Evolutionary conservation across 1,139 yeast species (phyloP).

Genomic region (Saccharomyces hybrid): DNA sequence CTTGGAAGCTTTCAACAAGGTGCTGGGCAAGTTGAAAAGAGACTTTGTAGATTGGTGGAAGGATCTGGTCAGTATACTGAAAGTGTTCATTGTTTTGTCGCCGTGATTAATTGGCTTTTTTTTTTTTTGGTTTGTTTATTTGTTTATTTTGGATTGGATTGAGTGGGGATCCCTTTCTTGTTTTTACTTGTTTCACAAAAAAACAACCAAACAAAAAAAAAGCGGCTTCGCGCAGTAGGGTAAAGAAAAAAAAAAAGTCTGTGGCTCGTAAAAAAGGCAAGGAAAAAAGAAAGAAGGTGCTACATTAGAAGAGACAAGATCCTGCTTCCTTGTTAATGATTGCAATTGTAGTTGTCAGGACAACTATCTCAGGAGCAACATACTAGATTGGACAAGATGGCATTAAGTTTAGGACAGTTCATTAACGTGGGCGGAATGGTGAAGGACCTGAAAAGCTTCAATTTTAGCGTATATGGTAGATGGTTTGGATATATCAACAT

Average conservation of each 20-base stretch:
- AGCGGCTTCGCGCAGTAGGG: not conserved
- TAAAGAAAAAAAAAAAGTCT: not conserved
- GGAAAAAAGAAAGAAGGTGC: not conserved
- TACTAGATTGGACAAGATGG: slow-evolving; percentile 28
- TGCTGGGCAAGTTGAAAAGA: not conserved
- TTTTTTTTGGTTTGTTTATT: not conserved
- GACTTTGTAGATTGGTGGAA: not conserved
- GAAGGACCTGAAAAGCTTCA: slow-evolving; percentile 57
- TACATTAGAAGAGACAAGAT: not conserved
- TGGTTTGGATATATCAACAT: slow-evolving; percentile 66
- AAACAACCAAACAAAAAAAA: not conserved
- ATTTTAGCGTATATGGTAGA: slow-evolving; percentile 61
- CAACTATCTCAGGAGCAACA: not conserved
- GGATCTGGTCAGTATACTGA: not conserved
- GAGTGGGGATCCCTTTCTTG: not conserved
- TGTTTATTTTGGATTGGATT: not conserved
- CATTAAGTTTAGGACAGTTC: slow-evolving; percentile 36
- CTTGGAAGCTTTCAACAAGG: not conserved
- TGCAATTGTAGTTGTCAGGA: not conserved
- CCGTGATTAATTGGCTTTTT: not conserved
- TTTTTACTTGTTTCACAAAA: not conserved
- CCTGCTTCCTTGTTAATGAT: not conserved
- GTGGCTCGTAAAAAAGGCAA: not conserved
- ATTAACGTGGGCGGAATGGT: slow-evolving; percentile 52
- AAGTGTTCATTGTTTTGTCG: not conserved